These are phyloP conservation scores for Ascochyta rabiei DNA, from an alignment of 2,329 filamentous ascomycete species.

Conservation along the genomic window DNA sequence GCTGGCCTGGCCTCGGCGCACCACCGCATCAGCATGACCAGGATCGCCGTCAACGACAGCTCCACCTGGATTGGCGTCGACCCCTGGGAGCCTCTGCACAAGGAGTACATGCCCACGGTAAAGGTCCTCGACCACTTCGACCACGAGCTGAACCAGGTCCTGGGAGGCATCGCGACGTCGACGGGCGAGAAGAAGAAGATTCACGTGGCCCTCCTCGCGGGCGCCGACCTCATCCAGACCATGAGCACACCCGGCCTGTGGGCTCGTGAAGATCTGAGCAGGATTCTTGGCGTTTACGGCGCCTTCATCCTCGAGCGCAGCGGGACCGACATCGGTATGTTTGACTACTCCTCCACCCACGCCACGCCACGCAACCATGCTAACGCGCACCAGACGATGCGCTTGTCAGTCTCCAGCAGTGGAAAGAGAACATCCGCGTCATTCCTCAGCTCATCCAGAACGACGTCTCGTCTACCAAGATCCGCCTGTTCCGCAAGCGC, in stretches of 20 bases:
- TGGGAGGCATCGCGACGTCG: constrained; percentile 72
- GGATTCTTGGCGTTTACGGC: constrained; percentile 83
- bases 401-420: constrained; percentile 78
- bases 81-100: constrained; percentile 76
- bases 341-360: no score
- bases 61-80: constrained; percentile 49
- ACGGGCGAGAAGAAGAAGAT: constrained; percentile 71
- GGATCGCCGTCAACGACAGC: constrained; percentile 76
- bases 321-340: constrained; percentile 73
- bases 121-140: constrained; percentile 90
- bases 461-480: constrained; percentile 81
- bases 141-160: constrained; percentile 81
- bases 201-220: constrained; percentile 80
- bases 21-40: constrained; percentile 84
- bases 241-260: constrained; percentile 69
- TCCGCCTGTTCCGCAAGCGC: constrained; percentile 69
- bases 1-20: constrained; percentile 74
- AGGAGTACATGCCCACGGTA: constrained; percentile 86
- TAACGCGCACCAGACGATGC: constrained; percentile 68
- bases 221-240: constrained; percentile 61
- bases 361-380: neutral
- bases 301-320: constrained; percentile 86
- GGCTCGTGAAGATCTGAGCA: constrained; percentile 82
- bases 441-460: constrained; percentile 89
- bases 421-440: constrained; percentile 84